Conservation (phyloP, 176 grass and related monocot genomes). For the Saccharum spontaneum region DNA sequence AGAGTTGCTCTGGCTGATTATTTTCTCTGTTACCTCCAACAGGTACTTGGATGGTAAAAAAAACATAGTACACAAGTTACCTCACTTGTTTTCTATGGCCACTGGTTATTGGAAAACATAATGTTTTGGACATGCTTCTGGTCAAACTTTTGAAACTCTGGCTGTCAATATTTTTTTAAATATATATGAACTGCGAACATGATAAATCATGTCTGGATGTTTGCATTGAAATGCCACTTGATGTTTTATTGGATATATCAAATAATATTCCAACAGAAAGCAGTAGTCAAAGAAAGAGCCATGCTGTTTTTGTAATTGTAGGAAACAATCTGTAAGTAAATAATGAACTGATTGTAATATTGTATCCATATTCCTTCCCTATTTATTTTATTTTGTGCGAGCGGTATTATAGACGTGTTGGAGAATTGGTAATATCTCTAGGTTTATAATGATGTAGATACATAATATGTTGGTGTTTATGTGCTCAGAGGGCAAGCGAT, state of each 20-base stretch:
- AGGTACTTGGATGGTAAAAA: background rate
- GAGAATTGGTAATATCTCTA: background rate
- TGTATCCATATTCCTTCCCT: background rate
- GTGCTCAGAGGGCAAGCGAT: background rate
- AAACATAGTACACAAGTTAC: background rate
- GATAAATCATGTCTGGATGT: background rate
- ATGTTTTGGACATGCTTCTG: background rate
- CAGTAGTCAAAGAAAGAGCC: background rate
- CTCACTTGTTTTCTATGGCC: background rate
- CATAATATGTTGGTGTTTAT: background rate
- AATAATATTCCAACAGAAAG: constrained; percentile 5
- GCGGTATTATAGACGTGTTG: background rate
- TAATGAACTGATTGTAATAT: background rate
- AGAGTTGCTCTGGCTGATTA: no score
- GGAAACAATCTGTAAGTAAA: background rate
- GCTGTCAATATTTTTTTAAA: background rate
- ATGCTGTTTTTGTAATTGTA: background rate
- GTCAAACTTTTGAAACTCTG: background rate
- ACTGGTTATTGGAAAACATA: background rate
- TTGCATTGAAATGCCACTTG: background rate
- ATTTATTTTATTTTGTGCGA: background rate
- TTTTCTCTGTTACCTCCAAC: no score
- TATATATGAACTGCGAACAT: background rate
- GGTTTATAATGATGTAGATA: background rate
- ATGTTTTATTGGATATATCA: constrained; percentile 8